Percentiles rank a stretch among this genome's conserved stretches.
These are phyloP conservation scores for Parmelia sp. DNA, from an alignment of 495 filamentous ascomycete genomes.

Conservation along the genomic window DNA sequence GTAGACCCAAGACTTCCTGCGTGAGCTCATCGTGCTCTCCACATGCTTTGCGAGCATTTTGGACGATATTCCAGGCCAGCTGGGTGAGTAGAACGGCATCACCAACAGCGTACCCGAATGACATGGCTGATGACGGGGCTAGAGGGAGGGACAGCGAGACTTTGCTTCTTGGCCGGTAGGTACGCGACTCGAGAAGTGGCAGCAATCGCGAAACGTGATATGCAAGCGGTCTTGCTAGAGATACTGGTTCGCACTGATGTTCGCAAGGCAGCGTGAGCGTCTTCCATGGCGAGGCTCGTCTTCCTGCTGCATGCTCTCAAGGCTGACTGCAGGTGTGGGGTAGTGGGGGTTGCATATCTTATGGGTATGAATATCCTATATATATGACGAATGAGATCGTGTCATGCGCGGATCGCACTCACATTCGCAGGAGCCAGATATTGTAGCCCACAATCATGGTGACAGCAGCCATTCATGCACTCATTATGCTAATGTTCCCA, in stretches of 20 bases:
- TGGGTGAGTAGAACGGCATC: constrained; percentile 23
- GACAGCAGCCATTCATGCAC: no score
- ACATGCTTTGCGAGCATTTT: constrained; percentile 21
- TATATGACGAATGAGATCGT: no score
- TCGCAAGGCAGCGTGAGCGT: no score
- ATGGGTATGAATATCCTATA: no score
- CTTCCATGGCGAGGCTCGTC: no score
- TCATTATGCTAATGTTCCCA: no score
- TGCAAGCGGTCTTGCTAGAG: not conserved
- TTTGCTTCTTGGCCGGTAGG: not conserved
- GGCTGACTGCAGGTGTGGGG: no score
- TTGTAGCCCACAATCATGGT: no score
- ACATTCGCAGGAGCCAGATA: no score
- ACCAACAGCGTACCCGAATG: constrained; percentile 24
- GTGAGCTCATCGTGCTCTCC: constrained; percentile 31
- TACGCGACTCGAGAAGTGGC: not conserved
- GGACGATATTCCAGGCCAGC: constrained; percentile 20
- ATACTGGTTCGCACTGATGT: not conserved
- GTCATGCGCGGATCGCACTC: no score
- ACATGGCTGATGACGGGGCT: constrained; percentile 18
- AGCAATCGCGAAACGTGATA: not conserved
- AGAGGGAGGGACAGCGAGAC: not conserved
- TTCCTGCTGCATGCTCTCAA: no score
- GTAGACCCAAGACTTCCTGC: constrained; percentile 37
- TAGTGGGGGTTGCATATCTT: no score